Evolutionary conservation across 129 eudicot genomes (phyloP).

Genomic region (Daucus carota): DH1_v3.0 NC_030387.2:19004501-19005000

Average conservation of each 20-base stretch:
- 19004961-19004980: slow-evolving; percentile 98
- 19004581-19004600: slow-evolving; percentile 62
- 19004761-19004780: background rate
- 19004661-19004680: background rate
- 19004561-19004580: slow-evolving; percentile 60
- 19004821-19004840: background rate
- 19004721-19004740: too few species aligned
- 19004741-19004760: background rate
- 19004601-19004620: slow-evolving; percentile 89
- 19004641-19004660: background rate
- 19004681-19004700: background rate
- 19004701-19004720: background rate
- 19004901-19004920: slow-evolving; percentile 3
- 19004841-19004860: background rate
- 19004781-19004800: background rate
- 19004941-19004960: slow-evolving; percentile 98
- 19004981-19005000: slow-evolving; percentile 90
- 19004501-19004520: slow-evolving; percentile 2
- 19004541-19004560: slow-evolving; percentile 9
- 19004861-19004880: background rate
- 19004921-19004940: slow-evolving; percentile 96
- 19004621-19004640: slow-evolving; percentile 91
- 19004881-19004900: background rate
- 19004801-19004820: background rate
- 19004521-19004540: background rate